Percentiles rank a stretch among this genome's conserved stretches.
Conservation (phyloP, 345 rosid genomes). For the Melastoma malabathricum region DNA sequence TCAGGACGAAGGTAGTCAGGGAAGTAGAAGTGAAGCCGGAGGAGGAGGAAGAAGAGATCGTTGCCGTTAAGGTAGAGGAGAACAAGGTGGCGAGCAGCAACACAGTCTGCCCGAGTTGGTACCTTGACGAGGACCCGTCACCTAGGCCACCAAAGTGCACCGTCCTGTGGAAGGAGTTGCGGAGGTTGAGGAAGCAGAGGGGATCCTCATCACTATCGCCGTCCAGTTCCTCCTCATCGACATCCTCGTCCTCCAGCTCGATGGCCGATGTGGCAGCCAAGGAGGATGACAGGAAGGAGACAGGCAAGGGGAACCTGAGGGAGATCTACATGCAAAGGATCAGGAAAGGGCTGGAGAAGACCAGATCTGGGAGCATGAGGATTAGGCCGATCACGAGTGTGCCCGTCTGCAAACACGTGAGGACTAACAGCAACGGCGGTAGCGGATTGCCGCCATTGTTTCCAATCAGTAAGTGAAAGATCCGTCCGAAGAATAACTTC, state of each 20-base stretch:
- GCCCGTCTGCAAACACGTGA: constrained; percentile 9
- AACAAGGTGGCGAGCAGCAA: neutral
- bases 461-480: constrained; percentile 11
- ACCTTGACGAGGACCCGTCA: constrained; percentile 85
- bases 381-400: constrained; percentile 14
- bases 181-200: constrained; percentile 47
- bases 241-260: constrained; percentile 11
- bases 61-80: neutral
- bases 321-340: constrained; percentile 8
- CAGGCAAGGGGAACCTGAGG: neutral
- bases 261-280: constrained; percentile 4
- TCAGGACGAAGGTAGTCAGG: constrained; percentile 24
- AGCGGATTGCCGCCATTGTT: constrained; percentile 13
- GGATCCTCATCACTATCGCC: constrained; percentile 45
- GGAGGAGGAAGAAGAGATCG: neutral
- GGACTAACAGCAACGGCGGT: neutral
- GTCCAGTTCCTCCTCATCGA: constrained; percentile 22
- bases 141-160: constrained; percentile 95
- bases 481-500: too few species aligned
- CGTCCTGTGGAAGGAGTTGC: constrained; percentile 80
- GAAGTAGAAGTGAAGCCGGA: neutral
- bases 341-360: constrained; percentile 16
- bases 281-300: constrained; percentile 10
- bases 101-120: constrained; percentile 35
- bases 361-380: constrained; percentile 11